These are phyloP conservation scores for Daldinia caldariorum DNA, from an alignment of 495 filamentous ascomycete genomes.

Conservation along the genomic window DNA sequence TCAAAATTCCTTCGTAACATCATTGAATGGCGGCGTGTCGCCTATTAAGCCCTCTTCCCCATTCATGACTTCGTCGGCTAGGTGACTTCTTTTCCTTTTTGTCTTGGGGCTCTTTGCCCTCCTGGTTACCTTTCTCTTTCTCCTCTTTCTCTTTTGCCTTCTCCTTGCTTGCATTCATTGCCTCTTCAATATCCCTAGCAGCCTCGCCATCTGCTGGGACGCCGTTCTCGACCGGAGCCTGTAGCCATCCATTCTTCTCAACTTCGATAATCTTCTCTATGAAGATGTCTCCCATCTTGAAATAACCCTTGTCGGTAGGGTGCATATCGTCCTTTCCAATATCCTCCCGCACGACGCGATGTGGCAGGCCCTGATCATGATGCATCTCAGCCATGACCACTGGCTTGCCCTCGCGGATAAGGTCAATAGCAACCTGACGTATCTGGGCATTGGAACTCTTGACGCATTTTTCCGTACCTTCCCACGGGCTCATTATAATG, in stretches of 20 bases:
- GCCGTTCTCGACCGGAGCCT: slow-evolving; percentile 47
- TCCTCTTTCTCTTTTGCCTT: slow-evolving; percentile 28
- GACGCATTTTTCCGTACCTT: slow-evolving; percentile 48
- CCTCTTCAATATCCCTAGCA: slow-evolving; percentile 43
- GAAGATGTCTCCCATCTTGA: slow-evolving; percentile 60
- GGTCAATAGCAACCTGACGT: slow-evolving; percentile 50
- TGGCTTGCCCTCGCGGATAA: slow-evolving; percentile 52
- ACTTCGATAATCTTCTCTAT: slow-evolving; percentile 52
- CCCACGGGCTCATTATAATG: slow-evolving; percentile 45
- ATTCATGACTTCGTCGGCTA: background rate
- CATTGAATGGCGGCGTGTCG: slow-evolving; percentile 7
- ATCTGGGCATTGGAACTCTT: slow-evolving; percentile 47
- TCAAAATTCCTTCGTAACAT: background rate
- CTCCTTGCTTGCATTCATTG: slow-evolving; percentile 38
- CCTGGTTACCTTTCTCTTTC: slow-evolving; percentile 1
- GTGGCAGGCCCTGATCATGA: slow-evolving; percentile 39
- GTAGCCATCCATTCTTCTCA: slow-evolving; percentile 50
- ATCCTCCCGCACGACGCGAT: slow-evolving; percentile 45
- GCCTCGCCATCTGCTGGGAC: slow-evolving; percentile 47
- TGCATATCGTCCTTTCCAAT: slow-evolving; percentile 48
- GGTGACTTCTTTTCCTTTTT: slow-evolving; percentile 5
- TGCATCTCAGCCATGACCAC: slow-evolving; percentile 44
- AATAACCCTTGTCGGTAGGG: slow-evolving; percentile 58
- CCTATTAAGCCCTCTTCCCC: slow-evolving; percentile 6
- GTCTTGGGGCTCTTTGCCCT: background rate